Evolutionary conservation across 495 filamentous ascomycete species (phyloP), one percentile per base, ranked within the genome.

Genomic region (Daldinia bambusicola): DNA sequence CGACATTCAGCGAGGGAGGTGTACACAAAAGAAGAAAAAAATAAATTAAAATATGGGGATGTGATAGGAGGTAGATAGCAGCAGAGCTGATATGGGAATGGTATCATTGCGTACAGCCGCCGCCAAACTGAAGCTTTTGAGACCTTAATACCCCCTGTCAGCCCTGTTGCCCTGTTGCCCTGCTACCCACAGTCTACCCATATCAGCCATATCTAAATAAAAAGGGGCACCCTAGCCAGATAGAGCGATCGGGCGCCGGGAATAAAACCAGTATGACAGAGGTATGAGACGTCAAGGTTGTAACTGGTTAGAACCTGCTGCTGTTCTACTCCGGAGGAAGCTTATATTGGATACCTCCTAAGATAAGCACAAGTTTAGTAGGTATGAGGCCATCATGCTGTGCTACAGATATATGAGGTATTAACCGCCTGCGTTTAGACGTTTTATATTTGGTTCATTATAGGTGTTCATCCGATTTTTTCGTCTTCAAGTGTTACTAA

Each of bases 101-200:
- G 66, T 69, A 45, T 61, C 57, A 68, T 63, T 56, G 34, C 64
- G 18, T 58, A 37, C 51, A 13, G 30, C 6, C 12, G 41, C 31
- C 40, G 43, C 43, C 26, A 3, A 16, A 36, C 0, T n/a, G n/a
- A n/a, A n/a, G n/a, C n/a, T n/a, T 14, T 43, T 18, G 4, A 43
- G 12, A 18, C 12, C 40, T 43, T 14, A 7, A 14, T 20, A 48
- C 20, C 43, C 48, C 48, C 48, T 52, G 50, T 1, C 31, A 38
- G 34, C 34, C 34, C 34, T 36, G 34, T 10, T 36, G 9, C 6
- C 9, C 2, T 36, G 26, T 3, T 26, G 26, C 26, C 26, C 26
- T 26, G 26, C 26, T 26, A 26, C 26, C 30, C 48, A 13, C 30
- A 67, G 16, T 37, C 26, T 26, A 26, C 26, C 30, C 48, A 13